Base-by-base conservation (phyloP, 768 basidiomycete species). In the Lentinula sp. region DNA sequence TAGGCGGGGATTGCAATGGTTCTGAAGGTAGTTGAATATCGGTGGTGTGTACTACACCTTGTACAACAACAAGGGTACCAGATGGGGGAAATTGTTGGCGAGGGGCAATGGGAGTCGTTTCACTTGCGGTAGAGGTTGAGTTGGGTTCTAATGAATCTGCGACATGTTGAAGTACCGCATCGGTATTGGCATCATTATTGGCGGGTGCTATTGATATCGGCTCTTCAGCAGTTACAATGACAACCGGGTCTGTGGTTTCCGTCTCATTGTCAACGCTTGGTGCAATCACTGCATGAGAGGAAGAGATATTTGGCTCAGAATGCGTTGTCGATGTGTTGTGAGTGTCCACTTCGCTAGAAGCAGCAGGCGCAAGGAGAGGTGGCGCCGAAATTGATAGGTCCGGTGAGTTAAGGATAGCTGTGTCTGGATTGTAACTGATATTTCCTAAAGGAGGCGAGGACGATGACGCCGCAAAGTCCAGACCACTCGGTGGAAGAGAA, bases 21-120 rank as follows among this genome's bases (percentile, higher is more conserved):
- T 39, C 40, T 21, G 57, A 59, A 39, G 71, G 60, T 21, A 78
- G 76, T 1, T 84, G 78, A 31, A 82, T 79, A 70, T 90, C 88
- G 3, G 86, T 86, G 0, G 89, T 90, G 63, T 91, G 88, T 0
- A 91, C 89, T 43, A 91, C 88, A 53, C 89, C 89, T 71, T 92
- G 89, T 0, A 92, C 89, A 39, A 92, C 88, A 28, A 92, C 89
- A 3, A 92, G 79, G 2, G 89, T 90, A 13, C 89, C 88, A 0
- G 88, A 62, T 62, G 67, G 64, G 65, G 64, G 66, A 64, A 64
- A 55, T 42, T 66, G 68, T 21, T 9, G 39, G 31, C 40, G 55
- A 28, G 55, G 55, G n/a, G 31, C 40, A 37, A 39, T 18, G 34
- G 53, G 37, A 28, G 21, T 37, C 11, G 40, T 40, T 13, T 39